Evolutionary conservation across 176 grass and related monocot genomes (phyloP).

Genomic region (Dendrocalamus sinicus): DNA sequence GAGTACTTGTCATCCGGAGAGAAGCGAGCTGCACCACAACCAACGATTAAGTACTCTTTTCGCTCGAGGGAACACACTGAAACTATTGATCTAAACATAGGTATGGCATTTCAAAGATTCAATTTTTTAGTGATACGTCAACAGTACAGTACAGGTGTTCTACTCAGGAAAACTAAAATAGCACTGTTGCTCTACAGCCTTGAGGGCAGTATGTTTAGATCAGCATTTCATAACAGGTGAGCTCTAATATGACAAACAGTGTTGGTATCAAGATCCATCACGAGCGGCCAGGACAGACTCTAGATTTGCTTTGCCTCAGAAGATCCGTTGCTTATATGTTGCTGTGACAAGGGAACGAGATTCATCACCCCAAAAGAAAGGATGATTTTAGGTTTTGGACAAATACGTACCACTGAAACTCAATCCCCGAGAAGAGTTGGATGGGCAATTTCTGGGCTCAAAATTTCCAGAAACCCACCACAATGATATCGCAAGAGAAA

Average conservation of each 20-base stretch:
- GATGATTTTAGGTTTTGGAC: not conserved
- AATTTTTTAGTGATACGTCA: not conserved
- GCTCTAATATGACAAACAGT: not conserved
- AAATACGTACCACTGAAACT: not conserved
- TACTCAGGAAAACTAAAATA: not conserved
- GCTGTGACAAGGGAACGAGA: not conserved
- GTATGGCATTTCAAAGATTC: not conserved
- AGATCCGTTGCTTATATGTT: not conserved
- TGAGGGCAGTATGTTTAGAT: not conserved
- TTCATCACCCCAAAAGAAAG: not conserved
- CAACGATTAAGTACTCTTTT: not conserved
- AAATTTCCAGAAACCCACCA: not conserved
- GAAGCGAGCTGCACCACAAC: constrained; percentile 76
- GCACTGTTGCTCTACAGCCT: not conserved
- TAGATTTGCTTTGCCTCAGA: not conserved
- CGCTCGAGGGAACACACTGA: not conserved
- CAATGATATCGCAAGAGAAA: not conserved
- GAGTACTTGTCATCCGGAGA: constrained; percentile 89
- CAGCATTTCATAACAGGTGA: not conserved
- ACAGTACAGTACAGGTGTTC: not conserved
- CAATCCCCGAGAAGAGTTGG: not conserved
- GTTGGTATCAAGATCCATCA: not conserved
- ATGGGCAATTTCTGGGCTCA: not conserved
- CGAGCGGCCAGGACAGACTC: not conserved
- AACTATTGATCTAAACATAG: not conserved